phyloP scores from a whole-genome alignment of 1,284 basidiomycete genomes.

The Ustilago bromivora region DNA sequence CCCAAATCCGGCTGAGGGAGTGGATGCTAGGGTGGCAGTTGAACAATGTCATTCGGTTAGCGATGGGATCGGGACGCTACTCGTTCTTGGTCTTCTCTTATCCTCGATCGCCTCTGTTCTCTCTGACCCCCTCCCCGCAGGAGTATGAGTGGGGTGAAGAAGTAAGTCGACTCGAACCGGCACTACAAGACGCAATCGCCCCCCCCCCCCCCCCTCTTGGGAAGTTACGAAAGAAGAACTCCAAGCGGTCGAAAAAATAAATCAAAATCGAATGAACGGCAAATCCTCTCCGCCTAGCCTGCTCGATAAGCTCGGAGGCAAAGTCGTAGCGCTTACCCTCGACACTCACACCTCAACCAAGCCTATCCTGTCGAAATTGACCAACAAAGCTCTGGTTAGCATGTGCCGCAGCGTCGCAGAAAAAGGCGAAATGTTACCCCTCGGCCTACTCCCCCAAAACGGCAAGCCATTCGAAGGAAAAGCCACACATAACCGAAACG shows the following conservation, averaged over 20 bases:
- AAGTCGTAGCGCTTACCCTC: constrained; percentile 17
- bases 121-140: neutral
- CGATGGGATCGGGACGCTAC: constrained; percentile 38
- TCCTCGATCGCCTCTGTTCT: constrained; percentile 19
- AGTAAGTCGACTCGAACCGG: constrained; percentile 27
- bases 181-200: constrained; percentile 30
- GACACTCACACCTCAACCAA: neutral
- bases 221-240: constrained; percentile 14
- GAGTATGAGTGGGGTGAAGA: constrained; percentile 20
- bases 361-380: neutral
- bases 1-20: neutral
- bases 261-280: constrained; percentile 33
- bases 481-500: constrained; percentile 2
- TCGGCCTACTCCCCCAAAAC: constrained; percentile 37
- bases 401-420: constrained; percentile 31
- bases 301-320: constrained; percentile 20
- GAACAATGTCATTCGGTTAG: constrained; percentile 34
- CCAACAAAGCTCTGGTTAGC: constrained; percentile 25
- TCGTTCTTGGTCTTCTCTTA: constrained; percentile 29
- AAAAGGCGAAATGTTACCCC: constrained; percentile 38
- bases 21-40: constrained; percentile 17
- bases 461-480: constrained; percentile 14
- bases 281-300: constrained; percentile 23
- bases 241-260: constrained; percentile 20
- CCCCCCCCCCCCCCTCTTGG: constrained; percentile 14